Conservation (phyloP, 192 early-diverging fungal genomes). For the Backusella tarrabulga region DNA sequence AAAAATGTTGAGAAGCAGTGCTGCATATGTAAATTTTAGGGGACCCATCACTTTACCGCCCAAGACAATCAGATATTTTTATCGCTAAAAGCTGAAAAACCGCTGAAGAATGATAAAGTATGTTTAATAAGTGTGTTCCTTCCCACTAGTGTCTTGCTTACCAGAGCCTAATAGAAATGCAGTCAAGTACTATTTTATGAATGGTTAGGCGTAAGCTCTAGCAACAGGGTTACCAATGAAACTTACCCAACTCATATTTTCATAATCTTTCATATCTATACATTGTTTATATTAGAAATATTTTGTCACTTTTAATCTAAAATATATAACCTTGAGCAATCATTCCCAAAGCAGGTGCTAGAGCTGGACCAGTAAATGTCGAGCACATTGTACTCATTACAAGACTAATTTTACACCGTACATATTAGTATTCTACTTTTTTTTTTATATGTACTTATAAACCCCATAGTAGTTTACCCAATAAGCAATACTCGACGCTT, state of each 20-base stretch:
- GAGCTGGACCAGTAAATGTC: not conserved
- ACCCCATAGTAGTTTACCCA: not conserved
- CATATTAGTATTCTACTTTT: not conserved
- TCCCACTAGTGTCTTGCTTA: not conserved
- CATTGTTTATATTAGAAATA: not conserved
- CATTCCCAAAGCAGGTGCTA: not conserved
- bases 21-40: not conserved
- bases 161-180: not conserved
- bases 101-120: not conserved
- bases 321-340: not conserved
- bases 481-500: not conserved
- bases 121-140: not conserved
- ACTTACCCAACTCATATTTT: not conserved
- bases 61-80: not conserved
- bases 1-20: not conserved
- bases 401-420: not conserved
- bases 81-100: not conserved
- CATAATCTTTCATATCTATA: not conserved
- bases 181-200: not conserved
- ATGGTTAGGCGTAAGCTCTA: not conserved
- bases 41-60: not conserved
- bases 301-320: not conserved
- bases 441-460: not conserved
- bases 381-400: not conserved
- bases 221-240: not conserved